These are phyloP conservation scores for Platismatia glauca DNA, from an alignment of 495 filamentous ascomycete species.

Conservation along the genomic window DNA sequence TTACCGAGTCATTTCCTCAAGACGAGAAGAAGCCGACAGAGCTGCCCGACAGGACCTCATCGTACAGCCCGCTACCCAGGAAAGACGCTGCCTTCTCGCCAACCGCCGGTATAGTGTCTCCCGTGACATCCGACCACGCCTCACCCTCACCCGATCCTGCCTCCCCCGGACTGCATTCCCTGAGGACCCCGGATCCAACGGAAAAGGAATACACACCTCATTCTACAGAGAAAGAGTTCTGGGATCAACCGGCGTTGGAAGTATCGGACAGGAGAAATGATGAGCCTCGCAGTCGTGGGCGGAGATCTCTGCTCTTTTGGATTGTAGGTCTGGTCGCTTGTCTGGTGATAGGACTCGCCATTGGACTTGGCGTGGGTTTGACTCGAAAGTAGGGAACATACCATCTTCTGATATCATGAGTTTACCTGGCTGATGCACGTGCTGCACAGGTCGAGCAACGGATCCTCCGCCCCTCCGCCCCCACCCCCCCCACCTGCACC, in stretches of 20 bases:
- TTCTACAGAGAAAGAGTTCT: constrained; percentile 9
- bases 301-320: constrained; percentile 8
- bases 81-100: neutral
- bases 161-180: constrained; percentile 18
- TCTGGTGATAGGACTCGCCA: constrained; percentile 20
- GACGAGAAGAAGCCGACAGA: constrained; percentile 4
- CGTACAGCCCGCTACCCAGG: neutral
- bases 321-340: constrained; percentile 9
- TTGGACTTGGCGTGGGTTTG: constrained; percentile 24
- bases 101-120: neutral
- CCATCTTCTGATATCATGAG: neutral
- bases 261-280: neutral
- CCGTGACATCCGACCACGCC: constrained; percentile 1
- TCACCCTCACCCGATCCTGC: neutral
- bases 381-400: constrained; percentile 13
- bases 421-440: neutral
- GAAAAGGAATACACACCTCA: constrained; percentile 14
- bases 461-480: neutral
- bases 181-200: constrained; percentile 10
- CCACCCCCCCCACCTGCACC: neutral
- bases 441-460: constrained; percentile 4
- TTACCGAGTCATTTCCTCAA: constrained; percentile 6
- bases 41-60: constrained; percentile 7
- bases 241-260: neutral
- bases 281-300: neutral